Evolutionary conservation across 495 filamentous ascomycete species (phyloP).

Genomic region (Cetradonia linearis): DNA sequence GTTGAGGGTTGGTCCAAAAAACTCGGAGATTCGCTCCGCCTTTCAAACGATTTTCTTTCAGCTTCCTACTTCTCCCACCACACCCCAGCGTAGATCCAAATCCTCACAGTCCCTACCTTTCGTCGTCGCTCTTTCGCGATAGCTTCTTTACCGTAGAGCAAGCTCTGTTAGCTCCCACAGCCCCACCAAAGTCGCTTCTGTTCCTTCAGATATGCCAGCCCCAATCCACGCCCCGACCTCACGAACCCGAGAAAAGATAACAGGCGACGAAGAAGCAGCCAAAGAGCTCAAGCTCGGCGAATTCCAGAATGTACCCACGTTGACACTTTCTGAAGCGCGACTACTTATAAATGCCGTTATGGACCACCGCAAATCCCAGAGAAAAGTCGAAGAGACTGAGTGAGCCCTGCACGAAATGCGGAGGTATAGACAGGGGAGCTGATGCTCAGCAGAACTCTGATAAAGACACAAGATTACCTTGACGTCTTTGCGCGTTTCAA

Average conservation of each 20-base stretch:
- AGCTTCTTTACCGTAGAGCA: background rate
- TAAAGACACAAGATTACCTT: slow-evolving; percentile 81
- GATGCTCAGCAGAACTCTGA: slow-evolving; percentile 43
- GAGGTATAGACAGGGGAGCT: background rate
- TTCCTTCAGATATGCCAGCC: background rate
- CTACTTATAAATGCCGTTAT: slow-evolving; percentile 82
- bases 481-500: slow-evolving; percentile 92
- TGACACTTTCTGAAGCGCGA: slow-evolving; percentile 84
- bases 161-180: background rate
- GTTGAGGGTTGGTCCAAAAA: background rate
- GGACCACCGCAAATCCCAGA: slow-evolving; percentile 54
- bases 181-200: slow-evolving; percentile 5
- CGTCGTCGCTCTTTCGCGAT: background rate
- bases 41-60: background rate
- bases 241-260: slow-evolving; percentile 58
- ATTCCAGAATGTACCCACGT: slow-evolving; percentile 75
- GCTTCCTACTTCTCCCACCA: background rate
- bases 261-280: slow-evolving; percentile 81
- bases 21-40: background rate
- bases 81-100: background rate
- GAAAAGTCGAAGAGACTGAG: slow-evolving; percentile 46
- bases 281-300: slow-evolving; percentile 78
- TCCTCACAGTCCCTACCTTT: background rate
- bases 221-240: slow-evolving; percentile 43
- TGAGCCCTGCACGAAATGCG: slow-evolving; percentile 19